Base-by-base conservation (phyloP, 2,329 filamentous ascomycete species). In the Verticillium longisporum region DNA sequence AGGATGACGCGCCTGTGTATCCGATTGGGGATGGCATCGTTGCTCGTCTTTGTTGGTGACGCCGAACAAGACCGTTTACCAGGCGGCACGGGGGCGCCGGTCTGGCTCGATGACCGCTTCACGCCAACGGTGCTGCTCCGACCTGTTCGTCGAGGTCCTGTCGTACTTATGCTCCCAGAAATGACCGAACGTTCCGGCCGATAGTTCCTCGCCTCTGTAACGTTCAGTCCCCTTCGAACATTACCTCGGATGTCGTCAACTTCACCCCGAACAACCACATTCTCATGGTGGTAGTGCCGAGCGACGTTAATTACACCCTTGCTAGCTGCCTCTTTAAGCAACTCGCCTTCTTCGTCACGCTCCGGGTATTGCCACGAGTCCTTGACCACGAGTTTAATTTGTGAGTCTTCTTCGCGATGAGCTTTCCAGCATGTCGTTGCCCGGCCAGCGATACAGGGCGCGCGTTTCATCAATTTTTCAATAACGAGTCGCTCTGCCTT, bases 1-100 rank as follows among this genome's bases (percentile, higher is more conserved):
- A 79, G 58, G 64, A 79, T 72, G 31, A 79, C 66, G 59, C 75
- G 71, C 60, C 74, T 71, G 68, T 78, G 72, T 60, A 79, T 70
- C 41, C 73, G 68, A 68, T 79, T 78, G 61, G 62, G 62, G 58
- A 68, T 32, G 50, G 58, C 50, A 26, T 50, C 41, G 32, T 60
- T 66, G 32, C 55, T 61, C 50, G 61, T 45, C 62, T 72, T 72
- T n/a, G 62, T 70, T 59, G 67, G 64, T 62, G 70, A 72, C 61
- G 54, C 60, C 11, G 68, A 74, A 64, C 62, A 69, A 32, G 67
- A 66, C 62, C 71, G 70, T 61, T 75, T 75, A 63, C 61, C 70
- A 14, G 66, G 64, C 32, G 69, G 69, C 4, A 70, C 62, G 58
- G 61, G 21, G 36, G 65, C 62, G 59, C 58, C 64, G 57, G 60